Evolutionary conservation across 2,329 filamentous ascomycete genomes (phyloP), one percentile per base, ranked within the genome.

Genomic region (Graphilbum sp.): DNA sequence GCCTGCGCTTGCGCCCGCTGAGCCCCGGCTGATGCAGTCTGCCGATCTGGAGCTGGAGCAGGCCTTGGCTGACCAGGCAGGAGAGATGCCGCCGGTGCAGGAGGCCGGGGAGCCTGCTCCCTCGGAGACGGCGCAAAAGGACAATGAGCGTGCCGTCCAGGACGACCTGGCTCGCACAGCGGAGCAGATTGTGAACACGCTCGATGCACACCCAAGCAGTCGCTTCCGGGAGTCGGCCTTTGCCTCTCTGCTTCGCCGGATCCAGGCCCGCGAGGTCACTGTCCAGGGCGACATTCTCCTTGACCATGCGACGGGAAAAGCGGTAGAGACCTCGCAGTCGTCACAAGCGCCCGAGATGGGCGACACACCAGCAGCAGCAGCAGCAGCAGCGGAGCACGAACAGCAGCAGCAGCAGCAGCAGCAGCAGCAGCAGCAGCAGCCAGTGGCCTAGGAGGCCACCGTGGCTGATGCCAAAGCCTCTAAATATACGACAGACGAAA

Each of bases 171-270:
- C 80, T 17, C 64, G 65, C 31, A 86, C 81, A 2, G 84, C 84
- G 5, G 75, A 72, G 15, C 65, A 78, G 41, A 63, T 92, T 4
- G 62, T 90, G 5, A 66, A 78, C 38, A 75, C 72, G 29, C 71
- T 92, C 12, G 65, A 71, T 17, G 63, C 76, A 47, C 77, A 88
- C 47, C 67, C 72, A 41, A 77, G 69, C 39, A 61, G 74, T 34
- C 88, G 88, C 51, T 90, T 90, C 55, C 72, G 75, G 48, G 73
- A 86, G 50, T 87, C 81, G 46, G 72, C 72, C 41, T 92, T 92
- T 50, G 58, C 88, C 1, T 65, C 69, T 4, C 61, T 92, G 34
- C 90, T 92, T 83, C 72, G 79, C 21, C 69, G 72, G 42, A 70
- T 90, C 39, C 69, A 79, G 37, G 75, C 83, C 50, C 65, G 69